Conservation (phyloP, 768 basidiomycete genomes). For the Agaricus blazei region DNA sequence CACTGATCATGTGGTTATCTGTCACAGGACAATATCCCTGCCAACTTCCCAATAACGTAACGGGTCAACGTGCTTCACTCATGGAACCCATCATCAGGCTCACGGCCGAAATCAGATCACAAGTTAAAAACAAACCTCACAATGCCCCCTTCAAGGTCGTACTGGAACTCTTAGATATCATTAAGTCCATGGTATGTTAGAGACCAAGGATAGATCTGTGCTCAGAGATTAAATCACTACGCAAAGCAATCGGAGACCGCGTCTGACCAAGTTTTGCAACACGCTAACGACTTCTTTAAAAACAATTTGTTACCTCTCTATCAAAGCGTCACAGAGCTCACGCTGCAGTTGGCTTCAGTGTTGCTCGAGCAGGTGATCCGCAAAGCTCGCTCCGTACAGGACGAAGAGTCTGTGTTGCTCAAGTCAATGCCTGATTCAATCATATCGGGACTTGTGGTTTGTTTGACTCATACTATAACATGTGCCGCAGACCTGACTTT, state of each 20-base stretch:
- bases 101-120: not conserved
- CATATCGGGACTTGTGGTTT: constrained; percentile 22
- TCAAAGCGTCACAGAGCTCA: not conserved
- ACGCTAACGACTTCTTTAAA: not conserved
- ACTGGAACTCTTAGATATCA: not conserved
- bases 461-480: constrained; percentile 3
- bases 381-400: not conserved
- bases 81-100: constrained; percentile 6
- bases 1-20: constrained; percentile 4
- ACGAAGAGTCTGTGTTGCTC: not conserved
- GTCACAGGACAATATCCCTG: not conserved
- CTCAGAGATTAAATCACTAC: not conserved
- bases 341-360: not conserved
- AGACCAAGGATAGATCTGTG: not conserved
- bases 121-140: not conserved
- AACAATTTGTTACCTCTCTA: not conserved
- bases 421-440: constrained; percentile 2
- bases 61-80: not conserved
- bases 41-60: no score
- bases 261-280: not conserved
- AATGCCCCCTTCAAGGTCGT: not conserved
- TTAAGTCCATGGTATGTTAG: not conserved
- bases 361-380: not conserved
- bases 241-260: constrained; percentile 1
- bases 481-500: not conserved